A percentile compares a stretch with the other conserved stretches of the same genome.
Conservation (phyloP, 495 filamentous ascomycete species). For the Aspergillus carlsbadensis region DNA sequence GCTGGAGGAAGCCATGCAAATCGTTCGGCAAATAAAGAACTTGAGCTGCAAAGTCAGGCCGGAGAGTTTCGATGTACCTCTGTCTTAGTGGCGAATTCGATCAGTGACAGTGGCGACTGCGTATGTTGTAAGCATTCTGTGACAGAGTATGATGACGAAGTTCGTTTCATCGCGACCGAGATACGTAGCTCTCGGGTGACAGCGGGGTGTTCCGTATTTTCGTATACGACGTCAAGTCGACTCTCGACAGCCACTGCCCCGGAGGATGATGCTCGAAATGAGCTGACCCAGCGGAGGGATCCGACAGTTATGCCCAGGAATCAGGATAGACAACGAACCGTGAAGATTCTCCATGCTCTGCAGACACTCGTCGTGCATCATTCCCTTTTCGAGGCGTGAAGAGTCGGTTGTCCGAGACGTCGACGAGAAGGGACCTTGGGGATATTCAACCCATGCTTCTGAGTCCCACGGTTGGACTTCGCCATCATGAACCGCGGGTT, state of each 20-base stretch:
- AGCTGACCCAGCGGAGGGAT: neutral
- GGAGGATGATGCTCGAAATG: no score
- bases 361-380: neutral
- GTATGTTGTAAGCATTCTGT: no score
- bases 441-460: conserved; percentile 17
- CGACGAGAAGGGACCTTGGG: conserved; percentile 8
- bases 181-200: no score
- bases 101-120: no score
- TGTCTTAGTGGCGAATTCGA: no score
- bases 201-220: no score
- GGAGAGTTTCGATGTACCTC: no score
- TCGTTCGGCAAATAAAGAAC: neutral
- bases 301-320: neutral
- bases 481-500: conserved; percentile 11
- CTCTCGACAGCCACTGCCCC: no score
- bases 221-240: no score
- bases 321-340: neutral
- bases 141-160: no score
- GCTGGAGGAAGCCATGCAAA: neutral
- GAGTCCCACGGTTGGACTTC: conserved; percentile 9
- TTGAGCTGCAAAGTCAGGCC: neutral
- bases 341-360: neutral
- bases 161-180: no score
- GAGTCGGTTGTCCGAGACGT: neutral
- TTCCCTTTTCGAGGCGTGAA: neutral